A percentile compares a stretch with the other conserved stretches of the same genome.
phyloP scores from a whole-genome alignment of 352 stramenopile species.

The Globisporangium okanoganense region DNA sequence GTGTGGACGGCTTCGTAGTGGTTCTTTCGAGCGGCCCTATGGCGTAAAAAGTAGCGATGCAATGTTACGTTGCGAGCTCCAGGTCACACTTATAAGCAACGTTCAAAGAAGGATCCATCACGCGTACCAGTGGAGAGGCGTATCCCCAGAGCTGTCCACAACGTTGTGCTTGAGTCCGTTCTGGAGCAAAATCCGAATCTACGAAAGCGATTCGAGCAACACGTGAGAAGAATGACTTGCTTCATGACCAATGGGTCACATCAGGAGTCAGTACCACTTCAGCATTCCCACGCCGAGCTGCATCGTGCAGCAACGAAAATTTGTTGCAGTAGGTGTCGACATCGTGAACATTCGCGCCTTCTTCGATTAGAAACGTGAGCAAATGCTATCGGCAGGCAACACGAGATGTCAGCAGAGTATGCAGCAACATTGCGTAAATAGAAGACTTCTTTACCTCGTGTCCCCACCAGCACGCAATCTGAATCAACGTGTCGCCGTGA shows the following conservation, averaged over 20 bases:
- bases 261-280: conserved; percentile 33
- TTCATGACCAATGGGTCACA: background rate
- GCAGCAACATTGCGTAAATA: too few relatives aligned
- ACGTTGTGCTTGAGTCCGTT: conserved; percentile 37
- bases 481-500: conserved; percentile 52
- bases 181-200: conserved; percentile 50
- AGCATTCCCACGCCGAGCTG: conserved; percentile 44
- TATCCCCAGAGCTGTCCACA: conserved; percentile 48
- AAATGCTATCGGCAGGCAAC: conserved; percentile 26
- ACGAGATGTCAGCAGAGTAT: too few relatives aligned
- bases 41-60: background rate
- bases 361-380: conserved; percentile 49
- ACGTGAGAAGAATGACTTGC: background rate
- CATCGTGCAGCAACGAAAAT: conserved; percentile 66
- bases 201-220: background rate
- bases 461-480: conserved; percentile 71
- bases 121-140: conserved; percentile 60
- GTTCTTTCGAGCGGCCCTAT: conserved; percentile 53
- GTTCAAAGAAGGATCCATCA: background rate
- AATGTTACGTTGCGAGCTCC: background rate
- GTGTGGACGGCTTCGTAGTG: conserved; percentile 55
- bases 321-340: conserved; percentile 55
- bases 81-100: background rate
- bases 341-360: conserved; percentile 47
- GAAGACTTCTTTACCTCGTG: conserved; percentile 27